Base-by-base conservation (phyloP, 2,329 filamentous ascomycete genomes). In the Aspergillus aculeatus region DNA sequence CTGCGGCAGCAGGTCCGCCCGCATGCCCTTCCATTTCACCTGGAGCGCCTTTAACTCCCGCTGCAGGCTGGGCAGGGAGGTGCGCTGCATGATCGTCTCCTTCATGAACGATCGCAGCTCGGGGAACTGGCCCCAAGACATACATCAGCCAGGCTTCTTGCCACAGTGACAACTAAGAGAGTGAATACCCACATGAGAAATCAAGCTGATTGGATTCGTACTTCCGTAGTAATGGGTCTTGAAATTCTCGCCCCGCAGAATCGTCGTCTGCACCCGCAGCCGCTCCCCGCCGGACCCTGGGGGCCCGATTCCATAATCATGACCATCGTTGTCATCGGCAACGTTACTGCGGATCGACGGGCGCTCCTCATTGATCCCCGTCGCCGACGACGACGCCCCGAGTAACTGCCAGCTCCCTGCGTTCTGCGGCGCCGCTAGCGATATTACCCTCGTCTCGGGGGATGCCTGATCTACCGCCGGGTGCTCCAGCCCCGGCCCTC, bases 221-320 rank as follows among this genome's bases (percentile, higher is more conserved):
- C 65, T 62, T n/a, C 66, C 66, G 49, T 65, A 68, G 24, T 66
- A 68, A 41, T 65, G 65, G 1, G 66, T 68, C 50, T 54, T 62
- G 44, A 65, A 68, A 49, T 67, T 66, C 54, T 66, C 52, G 2
- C 66, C 66, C 9, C 66, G 62, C n/a, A 68, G 66, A 26, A 67
- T 66, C 7, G 64, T 60, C 10, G 57, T 57, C 14, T 65, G 59
- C 1, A 53, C 52, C 11, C 54, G 48, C 11, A 44, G 16, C 50
- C 57, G 14, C 57, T 50, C 6, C 44, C 31, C 49, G 3, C 50
- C 49, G 2, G 38, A 19, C 5, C 6, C 19, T 7, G 7, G 16
- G 2, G 10, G n/a, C 10, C 19, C 19, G 11, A 4, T 10, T 19
- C 16, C 48, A n/a, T 16, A 14, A 50, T n/a, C 48, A 5, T 29